Evolutionary conservation across 139 green algal genomes (phyloP).

Genomic region (Tetradesmus lagerheimii): DNA sequence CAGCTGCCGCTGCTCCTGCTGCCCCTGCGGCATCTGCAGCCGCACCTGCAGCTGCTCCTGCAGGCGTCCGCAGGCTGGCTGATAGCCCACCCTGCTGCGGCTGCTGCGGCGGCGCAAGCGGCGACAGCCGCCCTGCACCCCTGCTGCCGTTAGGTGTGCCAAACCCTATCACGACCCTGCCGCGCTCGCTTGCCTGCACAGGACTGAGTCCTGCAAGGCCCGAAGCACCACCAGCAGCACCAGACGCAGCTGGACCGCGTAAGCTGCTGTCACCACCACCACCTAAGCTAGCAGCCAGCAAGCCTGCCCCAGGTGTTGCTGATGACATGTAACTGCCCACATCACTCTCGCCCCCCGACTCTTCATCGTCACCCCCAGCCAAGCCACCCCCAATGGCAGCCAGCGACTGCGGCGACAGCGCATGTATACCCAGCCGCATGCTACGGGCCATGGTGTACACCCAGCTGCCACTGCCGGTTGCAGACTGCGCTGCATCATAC

Average conservation of each 20-base stretch:
- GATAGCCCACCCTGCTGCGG: background rate
- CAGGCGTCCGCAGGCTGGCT: background rate
- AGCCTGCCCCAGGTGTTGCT: background rate
- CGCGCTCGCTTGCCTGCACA: background rate
- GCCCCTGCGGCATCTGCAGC: background rate
- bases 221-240: background rate
- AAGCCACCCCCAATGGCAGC: background rate
- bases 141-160: background rate
- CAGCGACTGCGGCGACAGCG: slow-evolving; percentile 71
- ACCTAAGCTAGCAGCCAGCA: slow-evolving; percentile 31
- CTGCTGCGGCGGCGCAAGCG: background rate
- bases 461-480: slow-evolving; percentile 19
- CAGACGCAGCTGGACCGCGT: background rate
- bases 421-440: slow-evolving; percentile 69
- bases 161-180: background rate
- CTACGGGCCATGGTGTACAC: slow-evolving; percentile 59
- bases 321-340: slow-evolving; percentile 32
- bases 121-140: background rate
- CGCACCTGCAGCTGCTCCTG: background rate
- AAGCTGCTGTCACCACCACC: background rate
- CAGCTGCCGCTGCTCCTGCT: background rate
- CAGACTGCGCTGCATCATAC: background rate
- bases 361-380: background rate
- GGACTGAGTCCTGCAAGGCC: background rate
- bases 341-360: background rate